A percentile compares a stretch with the other conserved stretches of the same genome.
These are phyloP conservation scores for Candida vartiovaarae DNA, from an alignment of 805 yeast genomes.

Conservation along the genomic window DNA sequence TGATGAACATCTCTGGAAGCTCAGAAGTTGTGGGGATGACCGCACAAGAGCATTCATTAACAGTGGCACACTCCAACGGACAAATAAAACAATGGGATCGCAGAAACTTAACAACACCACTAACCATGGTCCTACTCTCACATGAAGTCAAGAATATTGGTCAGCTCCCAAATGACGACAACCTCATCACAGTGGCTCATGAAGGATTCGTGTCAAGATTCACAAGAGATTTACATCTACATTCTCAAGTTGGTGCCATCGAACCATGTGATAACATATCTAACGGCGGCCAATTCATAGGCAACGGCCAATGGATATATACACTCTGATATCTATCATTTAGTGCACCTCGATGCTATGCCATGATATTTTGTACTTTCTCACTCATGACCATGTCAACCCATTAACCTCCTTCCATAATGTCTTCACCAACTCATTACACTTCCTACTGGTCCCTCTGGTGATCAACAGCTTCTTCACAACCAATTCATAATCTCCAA, in stretches of 20 bases:
- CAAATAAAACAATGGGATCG: slow-evolving; percentile 36
- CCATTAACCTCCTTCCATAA: slow-evolving; percentile 64
- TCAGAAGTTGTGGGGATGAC: slow-evolving; percentile 9
- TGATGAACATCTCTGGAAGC: slow-evolving; percentile 22
- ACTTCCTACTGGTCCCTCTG: slow-evolving; percentile 52
- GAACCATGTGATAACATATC: too few relatives aligned
- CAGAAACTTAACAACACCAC: slow-evolving; percentile 9
- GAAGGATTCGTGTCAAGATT: neutral
- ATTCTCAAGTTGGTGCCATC: too few relatives aligned
- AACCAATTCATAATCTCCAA: slow-evolving; percentile 34
- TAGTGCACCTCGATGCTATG: too few relatives aligned
- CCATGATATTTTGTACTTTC: too few relatives aligned
- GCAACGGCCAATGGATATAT: too few relatives aligned
- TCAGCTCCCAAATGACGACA: neutral
- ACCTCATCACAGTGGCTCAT: neutral
- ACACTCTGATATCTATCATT: too few relatives aligned
- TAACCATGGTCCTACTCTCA: too few relatives aligned
- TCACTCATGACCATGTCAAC: slow-evolving; percentile 23
- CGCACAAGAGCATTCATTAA: slow-evolving; percentile 1
- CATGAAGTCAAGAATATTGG: neutral
- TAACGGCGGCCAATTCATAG: neutral
- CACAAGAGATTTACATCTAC: too few relatives aligned
- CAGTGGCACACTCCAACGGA: slow-evolving; percentile 32
- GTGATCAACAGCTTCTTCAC: slow-evolving; percentile 52
- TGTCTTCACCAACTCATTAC: slow-evolving; percentile 48